Conservation (phyloP, 345 rosid genomes). For the Camelina laxa region DNA sequence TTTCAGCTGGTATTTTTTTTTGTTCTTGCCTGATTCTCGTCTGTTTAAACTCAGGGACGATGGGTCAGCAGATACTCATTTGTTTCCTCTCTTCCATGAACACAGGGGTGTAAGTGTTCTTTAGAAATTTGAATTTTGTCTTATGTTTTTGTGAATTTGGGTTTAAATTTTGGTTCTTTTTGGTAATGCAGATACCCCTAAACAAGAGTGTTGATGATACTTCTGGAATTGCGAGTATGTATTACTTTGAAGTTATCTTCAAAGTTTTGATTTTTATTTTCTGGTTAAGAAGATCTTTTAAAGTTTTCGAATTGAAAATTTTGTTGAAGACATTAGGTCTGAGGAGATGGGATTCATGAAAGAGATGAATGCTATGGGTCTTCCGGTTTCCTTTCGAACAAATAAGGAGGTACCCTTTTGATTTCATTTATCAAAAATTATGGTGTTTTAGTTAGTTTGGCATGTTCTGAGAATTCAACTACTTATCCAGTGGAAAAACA, state of each 20-base stretch:
- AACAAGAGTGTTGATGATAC: conserved; percentile 32
- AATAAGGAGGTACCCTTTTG: conserved; percentile 60
- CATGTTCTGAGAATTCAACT: conserved; percentile 5
- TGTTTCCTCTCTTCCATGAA: conserved; percentile 40
- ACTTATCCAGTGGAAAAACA: conserved; percentile 51
- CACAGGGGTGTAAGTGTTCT: conserved; percentile 43
- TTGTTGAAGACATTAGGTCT: conserved; percentile 41
- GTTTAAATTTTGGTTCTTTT: neutral
- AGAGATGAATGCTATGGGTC: conserved; percentile 75
- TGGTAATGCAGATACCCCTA: conserved; percentile 45
- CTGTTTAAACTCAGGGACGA: conserved; percentile 59
- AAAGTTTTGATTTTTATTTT: neutral
- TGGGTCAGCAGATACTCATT: conserved; percentile 50
- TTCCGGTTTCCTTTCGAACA: conserved; percentile 75
- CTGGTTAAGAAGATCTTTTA: neutral
- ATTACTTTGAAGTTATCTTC: conserved; percentile 1
- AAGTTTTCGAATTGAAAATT: neutral
- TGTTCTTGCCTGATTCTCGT: neutral
- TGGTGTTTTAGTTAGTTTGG: conserved; percentile 1
- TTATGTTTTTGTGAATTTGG: neutral
- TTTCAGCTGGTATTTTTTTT: neutral
- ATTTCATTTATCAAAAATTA: neutral
- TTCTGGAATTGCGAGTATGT: conserved; percentile 30
- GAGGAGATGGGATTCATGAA: conserved; percentile 55
- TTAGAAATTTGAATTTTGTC: neutral